Evolutionary conservation across 129 eudicot genomes (phyloP).

Genomic region (Centaurea solstitialis): DNA sequence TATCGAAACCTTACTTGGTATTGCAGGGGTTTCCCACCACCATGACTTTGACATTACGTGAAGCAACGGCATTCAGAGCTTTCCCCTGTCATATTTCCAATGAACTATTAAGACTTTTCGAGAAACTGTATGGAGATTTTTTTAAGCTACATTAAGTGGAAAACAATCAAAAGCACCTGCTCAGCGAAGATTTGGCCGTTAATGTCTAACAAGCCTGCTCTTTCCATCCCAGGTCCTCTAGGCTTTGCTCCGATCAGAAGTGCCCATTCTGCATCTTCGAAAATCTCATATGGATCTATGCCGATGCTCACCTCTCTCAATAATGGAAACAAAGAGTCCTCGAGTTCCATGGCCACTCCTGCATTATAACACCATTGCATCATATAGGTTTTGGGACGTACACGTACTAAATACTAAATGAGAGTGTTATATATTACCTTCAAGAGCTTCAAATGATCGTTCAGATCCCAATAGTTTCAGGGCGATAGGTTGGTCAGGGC

Average conservation of each 20-base stretch:
- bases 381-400: background rate
- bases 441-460: constrained; percentile 89
- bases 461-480: constrained; percentile 89
- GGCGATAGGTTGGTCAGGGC: constrained; percentile 88
- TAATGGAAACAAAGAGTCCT: constrained; percentile 88
- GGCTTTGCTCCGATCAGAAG: constrained; percentile 98
- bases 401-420: background rate
- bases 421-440: constrained; percentile 53
- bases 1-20: constrained; percentile 62
- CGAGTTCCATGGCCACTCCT: constrained; percentile 99
- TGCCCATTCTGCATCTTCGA: constrained; percentile 98
- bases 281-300: constrained; percentile 91
- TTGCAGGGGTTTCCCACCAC: constrained; percentile 99
- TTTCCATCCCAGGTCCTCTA: constrained; percentile 99
- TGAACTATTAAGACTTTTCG: background rate
- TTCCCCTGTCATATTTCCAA: constrained; percentile 63
- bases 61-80: constrained; percentile 98
- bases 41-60: constrained; percentile 86
- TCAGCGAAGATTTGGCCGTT: constrained; percentile 92
- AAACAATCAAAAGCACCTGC: constrained; percentile 50
- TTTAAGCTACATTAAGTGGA: background rate
- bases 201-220: constrained; percentile 81
- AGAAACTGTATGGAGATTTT: background rate
- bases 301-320: constrained; percentile 91
- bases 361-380: constrained; percentile 6